These are phyloP conservation scores for Aspergillus pseudotamarii DNA, from an alignment of 2,329 filamentous ascomycete species.

Conservation along the genomic window DNA sequence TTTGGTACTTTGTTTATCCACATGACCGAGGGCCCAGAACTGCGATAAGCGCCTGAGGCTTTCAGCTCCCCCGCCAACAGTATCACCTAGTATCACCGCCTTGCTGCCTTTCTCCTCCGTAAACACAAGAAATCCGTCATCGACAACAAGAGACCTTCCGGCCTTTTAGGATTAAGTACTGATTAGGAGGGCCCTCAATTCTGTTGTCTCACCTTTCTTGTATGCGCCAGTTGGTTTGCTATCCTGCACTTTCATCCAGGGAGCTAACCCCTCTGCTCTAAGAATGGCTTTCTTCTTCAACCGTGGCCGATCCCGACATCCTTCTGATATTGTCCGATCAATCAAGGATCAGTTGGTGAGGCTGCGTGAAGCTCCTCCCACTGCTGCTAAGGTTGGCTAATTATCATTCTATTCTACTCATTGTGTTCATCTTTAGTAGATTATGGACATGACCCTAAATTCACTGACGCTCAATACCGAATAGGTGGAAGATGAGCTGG, in stretches of 20 bases:
- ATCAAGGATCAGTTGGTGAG: slow-evolving; percentile 66
- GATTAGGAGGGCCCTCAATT: background rate
- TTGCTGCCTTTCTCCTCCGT: slow-evolving; percentile 5
- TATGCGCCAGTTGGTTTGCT: background rate
- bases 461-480: slow-evolving; percentile 24
- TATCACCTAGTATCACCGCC: slow-evolving; percentile 26
- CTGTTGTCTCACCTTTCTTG: slow-evolving; percentile 7
- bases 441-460: slow-evolving; percentile 2
- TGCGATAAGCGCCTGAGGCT: slow-evolving; percentile 21
- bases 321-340: slow-evolving; percentile 63
- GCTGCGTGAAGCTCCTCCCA: slow-evolving; percentile 59
- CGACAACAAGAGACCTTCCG: background rate
- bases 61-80: slow-evolving; percentile 25
- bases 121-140: background rate
- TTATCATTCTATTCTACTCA: background rate
- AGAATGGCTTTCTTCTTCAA: slow-evolving; percentile 72
- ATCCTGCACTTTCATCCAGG: background rate
- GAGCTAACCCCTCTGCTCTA: slow-evolving; percentile 15
- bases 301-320: slow-evolving; percentile 62
- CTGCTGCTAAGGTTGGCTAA: slow-evolving; percentile 56
- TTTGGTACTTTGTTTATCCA: slow-evolving; percentile 27
- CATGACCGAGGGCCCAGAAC: slow-evolving; percentile 17
- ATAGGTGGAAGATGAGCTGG: slow-evolving; percentile 81
- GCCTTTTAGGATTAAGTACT: too few species aligned
- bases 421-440: slow-evolving; percentile 7